phyloP scores from a whole-genome alignment of 2,329 filamentous ascomycete species.

The Aureobasidium sp. region DNA sequence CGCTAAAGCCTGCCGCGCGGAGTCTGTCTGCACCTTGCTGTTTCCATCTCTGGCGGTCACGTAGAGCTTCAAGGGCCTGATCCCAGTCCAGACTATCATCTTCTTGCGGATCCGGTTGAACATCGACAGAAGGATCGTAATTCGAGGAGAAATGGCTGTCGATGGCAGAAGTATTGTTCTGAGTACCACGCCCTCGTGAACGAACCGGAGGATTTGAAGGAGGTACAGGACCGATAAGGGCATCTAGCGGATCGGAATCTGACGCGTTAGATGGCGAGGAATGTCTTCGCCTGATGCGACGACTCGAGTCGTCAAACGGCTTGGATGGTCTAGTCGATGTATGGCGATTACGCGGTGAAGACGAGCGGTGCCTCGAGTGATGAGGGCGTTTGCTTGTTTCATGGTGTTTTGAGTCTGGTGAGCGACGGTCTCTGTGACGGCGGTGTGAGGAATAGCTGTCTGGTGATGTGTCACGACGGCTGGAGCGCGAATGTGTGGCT shows the following conservation, averaged over 20 bases:
- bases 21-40: constrained; percentile 69
- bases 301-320: not conserved
- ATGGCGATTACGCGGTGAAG: not conserved
- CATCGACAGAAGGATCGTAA: constrained; percentile 51
- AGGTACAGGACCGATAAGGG: constrained; percentile 65
- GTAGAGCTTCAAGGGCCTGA: constrained; percentile 66
- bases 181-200: constrained; percentile 64
- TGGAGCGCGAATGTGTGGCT: not conserved
- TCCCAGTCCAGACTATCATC: constrained; percentile 62
- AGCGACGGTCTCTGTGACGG: not conserved
- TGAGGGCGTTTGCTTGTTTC: not conserved
- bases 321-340: not conserved
- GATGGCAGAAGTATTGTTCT: constrained; percentile 55
- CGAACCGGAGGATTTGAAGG: constrained; percentile 42
- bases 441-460: not conserved
- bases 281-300: not conserved
- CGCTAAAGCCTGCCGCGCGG: constrained; percentile 69
- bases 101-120: constrained; percentile 31
- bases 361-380: not conserved
- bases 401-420: not conserved
- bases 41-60: constrained; percentile 73
- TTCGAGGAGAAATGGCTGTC: constrained; percentile 69
- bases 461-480: not conserved
- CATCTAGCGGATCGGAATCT: constrained; percentile 65
- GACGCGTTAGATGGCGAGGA: constrained; percentile 20